Conservation (phyloP, 1,284 basidiomycete species). For the Trametes polyzona region DNA sequence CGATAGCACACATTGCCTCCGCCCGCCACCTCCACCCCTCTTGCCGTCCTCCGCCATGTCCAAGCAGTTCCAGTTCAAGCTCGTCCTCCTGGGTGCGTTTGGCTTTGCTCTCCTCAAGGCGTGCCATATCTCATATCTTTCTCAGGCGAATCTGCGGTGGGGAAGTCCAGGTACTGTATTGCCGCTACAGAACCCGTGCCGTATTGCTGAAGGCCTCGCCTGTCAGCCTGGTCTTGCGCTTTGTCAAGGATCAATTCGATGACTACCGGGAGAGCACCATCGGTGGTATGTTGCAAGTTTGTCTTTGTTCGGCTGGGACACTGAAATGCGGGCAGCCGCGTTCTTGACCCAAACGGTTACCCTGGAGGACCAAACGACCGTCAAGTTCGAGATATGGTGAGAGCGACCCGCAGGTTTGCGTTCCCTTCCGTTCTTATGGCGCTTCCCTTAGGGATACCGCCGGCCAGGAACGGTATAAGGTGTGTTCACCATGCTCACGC, state of each 20-base stretch:
- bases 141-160: conserved; percentile 93
- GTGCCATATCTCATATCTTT: conserved; percentile 4
- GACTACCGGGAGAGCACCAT: conserved; percentile 95
- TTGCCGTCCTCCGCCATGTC: conserved; percentile 58
- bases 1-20: conserved; percentile 28
- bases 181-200: conserved; percentile 10
- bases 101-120: background rate
- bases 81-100: conserved; percentile 83
- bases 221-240: conserved; percentile 85
- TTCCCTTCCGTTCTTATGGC: background rate
- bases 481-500: conserved; percentile 39
- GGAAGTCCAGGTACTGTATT: conserved; percentile 82
- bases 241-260: conserved; percentile 97
- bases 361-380: conserved; percentile 86
- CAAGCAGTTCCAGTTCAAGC: conserved; percentile 87
- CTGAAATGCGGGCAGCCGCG: conserved; percentile 66
- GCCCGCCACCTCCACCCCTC: conserved; percentile 29
- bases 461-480: conserved; percentile 92
- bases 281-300: conserved; percentile 54
- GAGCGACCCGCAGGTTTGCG: conserved; percentile 28
- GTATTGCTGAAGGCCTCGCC: conserved; percentile 16
- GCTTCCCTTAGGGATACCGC: conserved; percentile 76
- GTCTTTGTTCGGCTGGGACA: conserved; percentile 1
- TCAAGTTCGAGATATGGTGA: conserved; percentile 98
- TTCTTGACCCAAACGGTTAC: conserved; percentile 96